These are phyloP conservation scores for Rhizodiscina lignyota DNA, from an alignment of 495 filamentous ascomycete genomes.

Conservation along the genomic window DNA sequence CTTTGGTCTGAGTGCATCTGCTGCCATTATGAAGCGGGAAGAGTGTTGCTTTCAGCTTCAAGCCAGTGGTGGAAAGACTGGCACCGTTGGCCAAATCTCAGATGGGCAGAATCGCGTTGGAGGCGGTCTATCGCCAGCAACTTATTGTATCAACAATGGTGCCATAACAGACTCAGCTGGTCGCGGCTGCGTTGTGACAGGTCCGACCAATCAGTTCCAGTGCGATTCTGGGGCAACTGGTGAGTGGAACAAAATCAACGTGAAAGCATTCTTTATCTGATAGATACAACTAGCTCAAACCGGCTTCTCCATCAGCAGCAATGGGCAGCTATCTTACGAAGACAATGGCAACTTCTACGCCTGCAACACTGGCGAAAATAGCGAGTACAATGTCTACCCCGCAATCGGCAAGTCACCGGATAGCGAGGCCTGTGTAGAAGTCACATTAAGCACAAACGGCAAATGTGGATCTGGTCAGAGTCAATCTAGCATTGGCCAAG, in stretches of 20 bases:
- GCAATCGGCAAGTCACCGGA: no score
- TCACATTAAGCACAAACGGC: no score
- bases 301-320: background rate
- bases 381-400: slow-evolving; percentile 17
- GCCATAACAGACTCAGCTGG: background rate
- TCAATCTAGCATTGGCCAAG: no score
- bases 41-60: background rate
- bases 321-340: slow-evolving; percentile 4
- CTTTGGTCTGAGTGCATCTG: no score
- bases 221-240: background rate
- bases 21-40: no score
- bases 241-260: no score
- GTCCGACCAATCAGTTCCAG: background rate
- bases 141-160: background rate
- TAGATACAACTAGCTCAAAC: no score
- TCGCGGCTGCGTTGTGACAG: background rate
- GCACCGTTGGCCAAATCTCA: background rate
- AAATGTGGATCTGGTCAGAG: no score
- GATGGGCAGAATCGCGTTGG: background rate
- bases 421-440: no score
- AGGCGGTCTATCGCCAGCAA: background rate
- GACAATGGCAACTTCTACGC: slow-evolving; percentile 5
- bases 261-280: no score
- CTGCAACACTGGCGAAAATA: slow-evolving; percentile 13
- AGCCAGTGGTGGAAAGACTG: background rate